Conservation (phyloP, 345 rosid species). For the Turnera subulata region DNA sequence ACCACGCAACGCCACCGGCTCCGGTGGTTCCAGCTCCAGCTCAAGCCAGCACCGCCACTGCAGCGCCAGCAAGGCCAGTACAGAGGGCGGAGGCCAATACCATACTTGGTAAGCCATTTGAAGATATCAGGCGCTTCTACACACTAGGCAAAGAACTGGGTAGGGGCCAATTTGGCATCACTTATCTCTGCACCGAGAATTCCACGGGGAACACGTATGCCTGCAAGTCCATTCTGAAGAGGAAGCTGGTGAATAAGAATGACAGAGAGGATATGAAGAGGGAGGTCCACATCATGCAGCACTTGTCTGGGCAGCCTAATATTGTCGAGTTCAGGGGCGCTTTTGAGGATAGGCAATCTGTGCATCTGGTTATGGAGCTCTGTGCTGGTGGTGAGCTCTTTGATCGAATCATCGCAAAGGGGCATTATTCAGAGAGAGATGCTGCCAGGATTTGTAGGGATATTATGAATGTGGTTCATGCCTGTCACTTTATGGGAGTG, state of each 20-base stretch:
- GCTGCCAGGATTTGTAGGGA: conserved; percentile 59
- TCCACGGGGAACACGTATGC: conserved; percentile 64
- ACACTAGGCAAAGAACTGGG: conserved; percentile 67
- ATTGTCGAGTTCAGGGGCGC: conserved; percentile 77
- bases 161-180: conserved; percentile 80
- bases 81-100: conserved; percentile 37
- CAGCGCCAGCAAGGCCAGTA: conserved; percentile 8
- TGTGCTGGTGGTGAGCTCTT: conserved; percentile 95
- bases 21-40: background rate
- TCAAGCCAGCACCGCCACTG: conserved; percentile 9
- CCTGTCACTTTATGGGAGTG: conserved; percentile 88
- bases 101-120: conserved; percentile 66
- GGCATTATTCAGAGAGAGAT: conserved; percentile 76
- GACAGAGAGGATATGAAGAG: conserved; percentile 70
- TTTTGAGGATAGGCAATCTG: conserved; percentile 69
- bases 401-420: conserved; percentile 64
- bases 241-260: conserved; percentile 52
- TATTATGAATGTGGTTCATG: conserved; percentile 69
- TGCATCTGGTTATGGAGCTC: conserved; percentile 86
- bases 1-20: background rate
- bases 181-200: conserved; percentile 67
- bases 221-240: conserved; percentile 74
- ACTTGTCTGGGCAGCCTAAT: conserved; percentile 77
- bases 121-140: conserved; percentile 52
- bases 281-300: conserved; percentile 82